Conservation (phyloP, 192 early-diverging fungal species). For the Linnemannia schmuckeri region DNA sequence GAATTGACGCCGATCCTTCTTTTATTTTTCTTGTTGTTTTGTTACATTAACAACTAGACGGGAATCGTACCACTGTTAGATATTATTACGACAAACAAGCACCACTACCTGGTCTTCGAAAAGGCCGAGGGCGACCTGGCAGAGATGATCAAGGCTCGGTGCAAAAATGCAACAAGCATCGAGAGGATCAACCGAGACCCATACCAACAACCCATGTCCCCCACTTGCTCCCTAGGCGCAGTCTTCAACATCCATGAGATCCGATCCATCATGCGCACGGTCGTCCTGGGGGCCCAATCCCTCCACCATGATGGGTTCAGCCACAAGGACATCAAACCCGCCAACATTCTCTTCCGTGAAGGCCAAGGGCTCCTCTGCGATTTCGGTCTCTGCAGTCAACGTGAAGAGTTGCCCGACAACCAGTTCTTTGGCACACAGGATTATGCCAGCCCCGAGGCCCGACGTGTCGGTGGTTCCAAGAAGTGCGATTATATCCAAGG, state of each 20-base stretch:
- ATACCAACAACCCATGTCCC: conserved; percentile 24
- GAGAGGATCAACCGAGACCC: background rate
- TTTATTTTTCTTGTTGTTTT: background rate
- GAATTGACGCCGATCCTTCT: too few species aligned
- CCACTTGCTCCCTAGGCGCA: conserved; percentile 21
- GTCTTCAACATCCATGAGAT: conserved; percentile 45
- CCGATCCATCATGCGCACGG: conserved; percentile 36
- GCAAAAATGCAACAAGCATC: background rate
- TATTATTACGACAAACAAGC: conserved; percentile 51
- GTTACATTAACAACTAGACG: background rate
- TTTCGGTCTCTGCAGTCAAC: conserved; percentile 47
- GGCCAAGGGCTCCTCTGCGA: conserved; percentile 38
- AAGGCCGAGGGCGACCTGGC: conserved; percentile 47
- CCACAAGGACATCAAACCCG: conserved; percentile 54
- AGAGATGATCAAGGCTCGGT: conserved; percentile 32
- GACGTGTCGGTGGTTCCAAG: conserved; percentile 27
- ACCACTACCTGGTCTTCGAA: conserved; percentile 47
- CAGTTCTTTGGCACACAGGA: conserved; percentile 56
- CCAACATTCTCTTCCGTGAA: conserved; percentile 38
- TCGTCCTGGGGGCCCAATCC: conserved; percentile 24
- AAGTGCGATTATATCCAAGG: conserved; percentile 49
- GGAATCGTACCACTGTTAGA: conserved; percentile 37
- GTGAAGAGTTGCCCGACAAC: conserved; percentile 36
- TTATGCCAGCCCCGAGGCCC: conserved; percentile 43
- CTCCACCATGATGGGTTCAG: conserved; percentile 44